Evolutionary conservation across 1,284 basidiomycete genomes (phyloP).

Genomic region (Omphalotus olearius): DNA sequence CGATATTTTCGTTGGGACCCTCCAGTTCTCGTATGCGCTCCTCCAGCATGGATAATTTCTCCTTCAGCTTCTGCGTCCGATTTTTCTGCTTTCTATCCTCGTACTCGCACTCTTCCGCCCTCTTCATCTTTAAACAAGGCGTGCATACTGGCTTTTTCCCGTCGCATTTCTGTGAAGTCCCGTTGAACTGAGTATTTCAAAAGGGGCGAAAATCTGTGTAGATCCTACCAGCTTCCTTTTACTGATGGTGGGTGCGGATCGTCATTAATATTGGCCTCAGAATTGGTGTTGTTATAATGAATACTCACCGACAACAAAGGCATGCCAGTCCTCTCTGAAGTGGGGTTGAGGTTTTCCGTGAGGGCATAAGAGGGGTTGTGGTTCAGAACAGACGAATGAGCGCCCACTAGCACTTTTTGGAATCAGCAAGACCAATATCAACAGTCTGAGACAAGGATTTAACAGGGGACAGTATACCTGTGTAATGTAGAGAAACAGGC

Average conservation of each 20-base stretch:
- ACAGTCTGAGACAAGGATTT: too few species aligned
- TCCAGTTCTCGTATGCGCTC: constrained; percentile 52
- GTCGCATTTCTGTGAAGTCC: constrained; percentile 48
- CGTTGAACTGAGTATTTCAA: constrained; percentile 12
- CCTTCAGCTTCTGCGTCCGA: constrained; percentile 55
- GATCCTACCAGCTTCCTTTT: constrained; percentile 54
- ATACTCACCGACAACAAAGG: constrained; percentile 47
- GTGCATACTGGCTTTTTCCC: constrained; percentile 51
- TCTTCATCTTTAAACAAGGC: constrained; percentile 53
- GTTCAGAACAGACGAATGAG: too few species aligned
- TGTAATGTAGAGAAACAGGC: too few species aligned
- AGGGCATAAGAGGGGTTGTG: not conserved
- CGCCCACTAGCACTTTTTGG: too few species aligned
- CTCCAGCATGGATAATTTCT: constrained; percentile 51
- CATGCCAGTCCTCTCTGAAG: constrained; percentile 57
- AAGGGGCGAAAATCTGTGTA: not conserved
- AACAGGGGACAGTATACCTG: too few species aligned
- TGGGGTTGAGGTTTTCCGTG: constrained; percentile 20
- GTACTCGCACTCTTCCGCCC: constrained; percentile 51
- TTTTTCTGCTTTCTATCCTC: constrained; percentile 60
- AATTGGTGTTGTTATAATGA: not conserved
- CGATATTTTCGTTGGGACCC: constrained; percentile 22
- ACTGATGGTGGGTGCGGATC: constrained; percentile 24
- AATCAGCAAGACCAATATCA: too few species aligned
- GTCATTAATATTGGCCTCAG: not conserved